phyloP scores from a whole-genome alignment of 1,284 basidiomycete genomes.

The Ustilago vetiveriae region DNA sequence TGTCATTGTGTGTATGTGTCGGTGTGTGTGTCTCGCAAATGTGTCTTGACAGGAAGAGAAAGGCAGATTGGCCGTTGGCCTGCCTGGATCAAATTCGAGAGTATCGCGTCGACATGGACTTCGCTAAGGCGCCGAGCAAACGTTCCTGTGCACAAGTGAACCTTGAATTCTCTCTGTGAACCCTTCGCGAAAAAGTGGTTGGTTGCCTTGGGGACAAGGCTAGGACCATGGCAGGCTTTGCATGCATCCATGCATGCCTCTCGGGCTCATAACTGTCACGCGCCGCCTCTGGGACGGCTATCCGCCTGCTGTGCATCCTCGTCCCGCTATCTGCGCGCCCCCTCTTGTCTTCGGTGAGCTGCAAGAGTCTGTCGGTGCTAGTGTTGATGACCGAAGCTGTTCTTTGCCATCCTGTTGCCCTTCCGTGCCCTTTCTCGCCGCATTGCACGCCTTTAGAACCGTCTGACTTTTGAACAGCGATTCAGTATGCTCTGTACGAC shows the following conservation, averaged over 20 bases:
- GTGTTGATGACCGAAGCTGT: conserved; percentile 7
- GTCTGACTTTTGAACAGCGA: neutral
- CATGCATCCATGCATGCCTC: conserved; percentile 15
- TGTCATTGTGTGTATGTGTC: no score
- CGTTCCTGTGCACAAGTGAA: no score
- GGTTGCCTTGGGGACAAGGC: no score
- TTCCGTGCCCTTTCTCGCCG: no score
- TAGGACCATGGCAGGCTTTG: neutral
- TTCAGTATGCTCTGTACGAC: conserved; percentile 8
- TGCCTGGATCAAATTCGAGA: neutral
- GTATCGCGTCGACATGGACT: neutral
- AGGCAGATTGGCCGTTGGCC: no score
- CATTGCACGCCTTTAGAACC: no score
- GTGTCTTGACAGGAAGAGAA: neutral
- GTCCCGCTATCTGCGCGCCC: no score
- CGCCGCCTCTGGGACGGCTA: no score
- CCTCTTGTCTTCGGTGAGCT: neutral
- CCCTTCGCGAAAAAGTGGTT: no score
- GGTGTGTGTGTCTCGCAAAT: neutral
- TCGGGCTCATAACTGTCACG: conserved; percentile 2
- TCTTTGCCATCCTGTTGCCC: no score
- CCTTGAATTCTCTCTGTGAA: neutral
- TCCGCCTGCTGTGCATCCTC: no score
- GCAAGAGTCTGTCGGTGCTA: conserved; percentile 6
- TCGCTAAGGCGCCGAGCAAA: neutral